Evolutionary conservation across 768 basidiomycete genomes (phyloP).

Genomic region (Suillus plorans): DNA sequence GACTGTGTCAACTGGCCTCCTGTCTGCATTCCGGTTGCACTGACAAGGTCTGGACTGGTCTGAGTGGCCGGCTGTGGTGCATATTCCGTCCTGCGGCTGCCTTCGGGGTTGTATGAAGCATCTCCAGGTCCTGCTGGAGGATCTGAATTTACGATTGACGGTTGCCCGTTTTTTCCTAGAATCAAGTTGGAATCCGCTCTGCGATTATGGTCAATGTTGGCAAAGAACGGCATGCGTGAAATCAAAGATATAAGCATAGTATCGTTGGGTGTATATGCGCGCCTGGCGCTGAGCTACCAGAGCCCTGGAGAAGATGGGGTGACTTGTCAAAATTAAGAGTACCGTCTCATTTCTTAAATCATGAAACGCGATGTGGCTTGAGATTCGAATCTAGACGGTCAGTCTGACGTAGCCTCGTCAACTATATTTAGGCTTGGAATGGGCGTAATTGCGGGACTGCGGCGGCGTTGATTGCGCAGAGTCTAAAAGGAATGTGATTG

Average conservation of each 20-base stretch:
- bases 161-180: background rate
- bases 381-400: background rate
- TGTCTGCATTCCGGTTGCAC: background rate
- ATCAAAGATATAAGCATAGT: background rate
- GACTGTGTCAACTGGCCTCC: background rate
- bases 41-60: background rate
- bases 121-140: background rate
- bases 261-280: background rate
- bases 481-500: no score
- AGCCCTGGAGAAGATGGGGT: background rate
- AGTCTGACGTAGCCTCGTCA: background rate
- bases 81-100: background rate
- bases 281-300: conserved; percentile 2
- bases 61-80: background rate
- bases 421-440: no score
- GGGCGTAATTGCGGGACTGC: no score
- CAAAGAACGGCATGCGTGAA: background rate
- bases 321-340: background rate
- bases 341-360: background rate
- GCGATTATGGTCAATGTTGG: background rate
- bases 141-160: background rate
- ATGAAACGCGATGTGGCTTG: conserved; percentile 5
- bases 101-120: background rate
- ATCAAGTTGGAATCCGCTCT: background rate
- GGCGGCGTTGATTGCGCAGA: no score